Percentiles rank a stretch among this genome's conserved stretches.
phyloP scores from a whole-genome alignment of 2,329 filamentous ascomycete genomes.

The Alternaria atra region DNA sequence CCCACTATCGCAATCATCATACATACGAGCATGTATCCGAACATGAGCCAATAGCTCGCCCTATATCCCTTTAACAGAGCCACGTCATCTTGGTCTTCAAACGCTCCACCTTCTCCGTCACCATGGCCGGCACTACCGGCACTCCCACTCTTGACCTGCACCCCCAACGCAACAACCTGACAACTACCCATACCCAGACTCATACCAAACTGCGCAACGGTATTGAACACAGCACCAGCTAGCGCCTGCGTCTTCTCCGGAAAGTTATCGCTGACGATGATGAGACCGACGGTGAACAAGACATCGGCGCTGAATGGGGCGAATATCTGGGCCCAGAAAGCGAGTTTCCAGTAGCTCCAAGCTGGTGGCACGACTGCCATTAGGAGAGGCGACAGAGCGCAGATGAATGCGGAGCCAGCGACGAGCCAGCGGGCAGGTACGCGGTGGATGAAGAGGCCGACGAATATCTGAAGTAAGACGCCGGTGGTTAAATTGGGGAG shows the following conservation, averaged over 20 bases:
- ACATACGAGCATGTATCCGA: conserved; percentile 35
- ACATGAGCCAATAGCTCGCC: conserved; percentile 41
- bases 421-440: conserved; percentile 56
- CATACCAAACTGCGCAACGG: conserved; percentile 64
- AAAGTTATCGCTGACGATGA: conserved; percentile 65
- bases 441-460: conserved; percentile 58
- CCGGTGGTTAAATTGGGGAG: conserved; percentile 53
- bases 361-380: conserved; percentile 63
- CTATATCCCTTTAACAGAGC: conserved; percentile 31
- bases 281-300: conserved; percentile 65
- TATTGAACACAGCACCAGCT: conserved; percentile 70
- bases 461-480: conserved; percentile 54
- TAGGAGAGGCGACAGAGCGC: conserved; percentile 59
- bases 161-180: conserved; percentile 39
- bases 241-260: conserved; percentile 66
- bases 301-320: conserved; percentile 57
- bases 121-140: conserved; percentile 12
- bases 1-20: conserved; percentile 34
- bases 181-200: conserved; percentile 40
- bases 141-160: conserved; percentile 10
- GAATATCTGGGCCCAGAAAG: conserved; percentile 55
- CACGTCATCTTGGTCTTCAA: conserved; percentile 12
- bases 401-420: conserved; percentile 52
- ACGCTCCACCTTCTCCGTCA: conserved; percentile 12
- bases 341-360: conserved; percentile 63